Conservation (phyloP, 2,329 filamentous ascomycete genomes). For the Fusarium succisae region DNA sequence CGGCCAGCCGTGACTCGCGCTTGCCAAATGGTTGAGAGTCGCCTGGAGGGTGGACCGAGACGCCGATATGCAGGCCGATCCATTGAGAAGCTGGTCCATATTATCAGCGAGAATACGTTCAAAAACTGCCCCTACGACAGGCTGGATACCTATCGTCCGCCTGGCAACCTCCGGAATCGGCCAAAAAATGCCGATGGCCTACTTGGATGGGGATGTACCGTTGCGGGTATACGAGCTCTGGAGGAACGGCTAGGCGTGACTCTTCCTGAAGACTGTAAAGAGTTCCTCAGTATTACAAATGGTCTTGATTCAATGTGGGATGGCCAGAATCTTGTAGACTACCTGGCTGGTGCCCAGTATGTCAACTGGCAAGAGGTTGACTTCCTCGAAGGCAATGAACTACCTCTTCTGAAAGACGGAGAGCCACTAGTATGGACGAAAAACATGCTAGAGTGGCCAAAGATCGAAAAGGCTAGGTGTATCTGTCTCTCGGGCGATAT, state of each 20-base stretch:
- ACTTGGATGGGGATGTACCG: neutral
- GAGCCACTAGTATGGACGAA: neutral
- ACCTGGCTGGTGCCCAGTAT: neutral
- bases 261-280: slow-evolving; percentile 1
- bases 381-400: neutral
- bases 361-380: neutral
- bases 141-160: neutral
- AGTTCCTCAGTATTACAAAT: neutral
- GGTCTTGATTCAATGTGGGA: slow-evolving; percentile 9
- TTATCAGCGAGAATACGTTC: slow-evolving; percentile 4
- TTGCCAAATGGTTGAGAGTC: neutral
- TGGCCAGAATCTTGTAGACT: neutral
- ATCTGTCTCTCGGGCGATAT: neutral
- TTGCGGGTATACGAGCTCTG: neutral
- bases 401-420: neutral
- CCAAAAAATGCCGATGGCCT: neutral
- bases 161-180: neutral
- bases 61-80: neutral
- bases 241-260: neutral
- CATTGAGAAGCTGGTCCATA: neutral
- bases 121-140: neutral
- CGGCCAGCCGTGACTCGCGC: neutral
- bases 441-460: neutral
- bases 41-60: neutral
- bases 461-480: neutral